Base-by-base conservation (phyloP, 179 eudicot species). In the Heliamphora pulchella region DNA sequence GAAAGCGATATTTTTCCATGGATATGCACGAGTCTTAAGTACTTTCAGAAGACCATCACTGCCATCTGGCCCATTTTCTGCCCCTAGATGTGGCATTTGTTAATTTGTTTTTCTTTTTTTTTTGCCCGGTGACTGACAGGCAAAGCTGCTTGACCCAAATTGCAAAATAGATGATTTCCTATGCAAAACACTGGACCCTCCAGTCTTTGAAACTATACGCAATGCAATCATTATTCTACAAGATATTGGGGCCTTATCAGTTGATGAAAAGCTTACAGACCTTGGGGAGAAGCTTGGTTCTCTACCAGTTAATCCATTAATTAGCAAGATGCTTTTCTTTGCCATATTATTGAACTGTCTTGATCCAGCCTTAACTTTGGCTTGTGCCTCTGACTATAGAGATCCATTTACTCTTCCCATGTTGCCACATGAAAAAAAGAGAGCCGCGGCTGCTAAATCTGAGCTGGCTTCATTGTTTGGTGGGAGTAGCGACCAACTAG, bases 331-430 rank as follows among this genome's bases (percentile, higher is more conserved):
- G 99, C 89, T 96, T 64, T 87, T 94, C 80, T 79, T 92, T 80
- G 90, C 94, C 55, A 91, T 92, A 83, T 80, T 94, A 77, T 53
- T 96, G 83, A 89, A 91, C 75, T 96, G 99, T 83, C 92, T 96
- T 81, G 98, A 91, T 76, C 98, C 99, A 2, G 99, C 99, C 68
- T 83, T 96, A 84, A 96, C 99, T 66, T 87, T 94, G 82, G 99
- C 99, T 57, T 96, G 98, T 86, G 97, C 97, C 22, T 81, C 93
- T 78, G 94, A 89, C 74, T 90, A 81, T 74, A 88, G 87, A 90
- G 94, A 89, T 54, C 99, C 98, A 62, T 96, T 96, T 63, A 88
- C 89, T 62, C 79, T 96, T 74, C 98, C 99, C 61, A 90, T 89
- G 97, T 78, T 86, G n/a, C 97, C 98, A n/a, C 4, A 80, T 77